Conservation (phyloP, 148 eudicot species). For the Talinum fruticosum region DNA sequence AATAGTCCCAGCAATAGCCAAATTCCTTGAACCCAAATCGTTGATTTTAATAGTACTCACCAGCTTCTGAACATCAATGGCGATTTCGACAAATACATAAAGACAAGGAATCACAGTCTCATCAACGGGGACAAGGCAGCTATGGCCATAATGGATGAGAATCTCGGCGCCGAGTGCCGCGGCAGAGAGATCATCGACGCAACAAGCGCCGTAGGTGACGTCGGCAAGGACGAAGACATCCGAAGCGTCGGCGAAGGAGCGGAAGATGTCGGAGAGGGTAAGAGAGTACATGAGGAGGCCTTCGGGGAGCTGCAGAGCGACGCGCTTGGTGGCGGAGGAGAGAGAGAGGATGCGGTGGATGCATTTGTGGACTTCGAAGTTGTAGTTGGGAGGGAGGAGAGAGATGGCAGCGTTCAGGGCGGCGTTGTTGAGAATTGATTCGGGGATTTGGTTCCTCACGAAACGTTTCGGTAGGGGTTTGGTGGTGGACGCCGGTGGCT, state of each 20-base stretch:
- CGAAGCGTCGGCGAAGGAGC: slow-evolving; percentile 48
- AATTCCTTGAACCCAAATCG: slow-evolving; percentile 16
- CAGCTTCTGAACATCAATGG: slow-evolving; percentile 45
- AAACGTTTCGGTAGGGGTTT: slow-evolving; percentile 65
- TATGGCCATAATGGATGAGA: slow-evolving; percentile 80
- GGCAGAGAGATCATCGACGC: slow-evolving; percentile 84
- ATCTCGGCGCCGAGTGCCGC: slow-evolving; percentile 60
- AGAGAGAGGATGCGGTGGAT: slow-evolving; percentile 53
- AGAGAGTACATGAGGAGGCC: slow-evolving; percentile 88
- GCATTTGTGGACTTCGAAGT: slow-evolving; percentile 78
- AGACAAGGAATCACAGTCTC: slow-evolving; percentile 64
- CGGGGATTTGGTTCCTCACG: slow-evolving; percentile 69
- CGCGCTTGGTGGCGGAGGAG: slow-evolving; percentile 42
- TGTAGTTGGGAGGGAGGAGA: slow-evolving; percentile 71
- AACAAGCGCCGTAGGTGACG: slow-evolving; percentile 96
- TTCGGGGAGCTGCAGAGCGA: slow-evolving; percentile 88
- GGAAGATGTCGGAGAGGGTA: slow-evolving; percentile 73
- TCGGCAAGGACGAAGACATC: slow-evolving; percentile 68
- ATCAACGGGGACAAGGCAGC: slow-evolving; percentile 81
- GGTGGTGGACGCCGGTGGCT: slow-evolving; percentile 16
- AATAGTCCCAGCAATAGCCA: slow-evolving; percentile 79
- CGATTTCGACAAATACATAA: slow-evolving; percentile 77
- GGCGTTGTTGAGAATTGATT: slow-evolving; percentile 57
- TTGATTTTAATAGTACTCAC: slow-evolving; percentile 35
- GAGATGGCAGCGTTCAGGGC: slow-evolving; percentile 69